A percentile compares a stretch with the other conserved stretches of the same genome.
Evolutionary conservation across 2,329 filamentous ascomycete species (phyloP).

Genomic region (Cladophialophora carrionii): DNA sequence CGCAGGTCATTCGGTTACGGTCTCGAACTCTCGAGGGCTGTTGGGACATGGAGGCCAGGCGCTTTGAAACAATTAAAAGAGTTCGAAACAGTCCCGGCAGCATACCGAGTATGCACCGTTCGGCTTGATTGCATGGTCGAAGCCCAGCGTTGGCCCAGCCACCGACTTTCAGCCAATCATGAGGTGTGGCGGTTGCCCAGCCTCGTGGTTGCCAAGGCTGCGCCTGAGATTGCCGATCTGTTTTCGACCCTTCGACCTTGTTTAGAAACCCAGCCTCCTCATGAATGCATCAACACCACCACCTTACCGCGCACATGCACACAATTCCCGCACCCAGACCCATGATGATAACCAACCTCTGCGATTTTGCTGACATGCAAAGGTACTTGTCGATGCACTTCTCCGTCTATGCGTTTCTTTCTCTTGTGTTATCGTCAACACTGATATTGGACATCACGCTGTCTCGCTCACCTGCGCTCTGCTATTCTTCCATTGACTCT

Average conservation of each 20-base stretch:
- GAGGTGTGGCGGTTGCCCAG: background rate
- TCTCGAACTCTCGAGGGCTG: background rate
- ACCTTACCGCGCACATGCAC: conserved; percentile 26
- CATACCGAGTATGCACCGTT: background rate
- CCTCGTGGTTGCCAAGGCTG: conserved; percentile 4
- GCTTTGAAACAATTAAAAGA: conserved; percentile 4
- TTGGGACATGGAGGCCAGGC: background rate
- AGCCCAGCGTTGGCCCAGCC: conserved; percentile 20
- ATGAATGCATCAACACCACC: conserved; percentile 16
- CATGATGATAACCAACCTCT: conserved; percentile 29
- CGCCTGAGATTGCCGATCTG: conserved; percentile 4
- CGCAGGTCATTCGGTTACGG: conserved; percentile 11
- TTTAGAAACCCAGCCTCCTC: conserved; percentile 24
- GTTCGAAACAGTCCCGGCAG: background rate
- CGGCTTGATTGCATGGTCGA: background rate
- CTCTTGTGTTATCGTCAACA: conserved; percentile 2
- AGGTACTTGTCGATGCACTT: conserved; percentile 29
- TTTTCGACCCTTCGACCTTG: background rate
- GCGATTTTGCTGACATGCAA: conserved; percentile 27
- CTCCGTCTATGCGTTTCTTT: conserved; percentile 15
- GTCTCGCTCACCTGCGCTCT: conserved; percentile 13
- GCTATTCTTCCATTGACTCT: background rate
- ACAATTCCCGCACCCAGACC: conserved; percentile 3
- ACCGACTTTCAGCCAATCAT: conserved; percentile 27
- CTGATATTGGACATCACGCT: background rate